These are phyloP conservation scores for Fusarium illudens DNA, from an alignment of 2,329 filamentous ascomycete genomes.

Conservation along the genomic window DNA sequence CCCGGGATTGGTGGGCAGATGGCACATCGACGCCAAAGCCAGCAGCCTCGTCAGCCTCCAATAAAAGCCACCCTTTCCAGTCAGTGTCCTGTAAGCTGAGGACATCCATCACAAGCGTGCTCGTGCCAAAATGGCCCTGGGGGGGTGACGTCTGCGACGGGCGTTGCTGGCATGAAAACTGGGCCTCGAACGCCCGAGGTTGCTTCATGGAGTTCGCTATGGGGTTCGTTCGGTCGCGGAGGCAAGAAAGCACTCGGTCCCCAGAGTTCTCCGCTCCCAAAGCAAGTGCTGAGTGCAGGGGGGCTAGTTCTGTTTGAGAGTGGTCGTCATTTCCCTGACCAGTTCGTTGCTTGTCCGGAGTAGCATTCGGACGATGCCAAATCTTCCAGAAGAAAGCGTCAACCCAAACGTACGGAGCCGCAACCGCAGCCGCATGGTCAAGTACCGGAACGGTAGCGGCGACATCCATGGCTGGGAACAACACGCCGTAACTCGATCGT, in stretches of 20 bases:
- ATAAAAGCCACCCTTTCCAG: neutral
- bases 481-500: slow-evolving; percentile 21
- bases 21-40: neutral
- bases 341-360: slow-evolving; percentile 15
- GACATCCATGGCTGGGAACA: slow-evolving; percentile 16
- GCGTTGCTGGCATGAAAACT: slow-evolving; percentile 4
- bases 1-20: slow-evolving; percentile 8
- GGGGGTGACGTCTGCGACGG: slow-evolving; percentile 14
- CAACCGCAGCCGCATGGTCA: slow-evolving; percentile 20
- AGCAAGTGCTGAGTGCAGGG: neutral
- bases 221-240: neutral
- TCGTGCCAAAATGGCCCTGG: slow-evolving; percentile 2
- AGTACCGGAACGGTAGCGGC: slow-evolving; percentile 17
- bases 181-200: neutral
- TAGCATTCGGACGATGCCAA: neutral
- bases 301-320: neutral
- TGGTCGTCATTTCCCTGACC: slow-evolving; percentile 1
- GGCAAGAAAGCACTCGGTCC: slow-evolving; percentile 1
- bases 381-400: slow-evolving; percentile 4
- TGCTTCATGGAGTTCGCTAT: slow-evolving; percentile 1
- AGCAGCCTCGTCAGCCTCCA: slow-evolving; percentile 15
- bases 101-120: neutral
- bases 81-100: neutral
- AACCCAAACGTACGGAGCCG: slow-evolving; percentile 28
- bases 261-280: slow-evolving; percentile 22